Evolutionary conservation across 176 grass and related monocot species (phyloP).

Genomic region (Otatea glauca): DNA sequence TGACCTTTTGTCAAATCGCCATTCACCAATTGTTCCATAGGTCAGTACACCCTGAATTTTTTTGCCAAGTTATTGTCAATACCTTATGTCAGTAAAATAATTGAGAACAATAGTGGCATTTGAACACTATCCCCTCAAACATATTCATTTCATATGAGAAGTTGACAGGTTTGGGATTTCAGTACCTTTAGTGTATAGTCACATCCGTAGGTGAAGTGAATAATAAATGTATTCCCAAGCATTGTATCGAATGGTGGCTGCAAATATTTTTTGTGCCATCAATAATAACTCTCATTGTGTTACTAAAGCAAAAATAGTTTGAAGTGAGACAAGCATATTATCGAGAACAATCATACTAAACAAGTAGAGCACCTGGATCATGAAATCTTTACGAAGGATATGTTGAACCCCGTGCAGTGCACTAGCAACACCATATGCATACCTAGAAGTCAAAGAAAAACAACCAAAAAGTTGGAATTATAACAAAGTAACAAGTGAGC

Average conservation of each 20-base stretch:
- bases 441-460: slow-evolving; percentile 62
- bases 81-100: slow-evolving; percentile 15
- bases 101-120: not conserved
- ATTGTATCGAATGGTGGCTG: slow-evolving; percentile 63
- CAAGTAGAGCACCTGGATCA: slow-evolving; percentile 76
- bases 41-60: slow-evolving; percentile 72
- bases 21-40: slow-evolving; percentile 83
- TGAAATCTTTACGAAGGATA: slow-evolving; percentile 93
- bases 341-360: not conserved
- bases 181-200: slow-evolving; percentile 90
- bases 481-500: slow-evolving; percentile 28
- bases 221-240: slow-evolving; percentile 64
- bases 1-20: slow-evolving; percentile 88
- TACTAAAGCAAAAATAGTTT: slow-evolving; percentile 5
- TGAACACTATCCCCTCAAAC: not conserved
- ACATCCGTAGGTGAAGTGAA: slow-evolving; percentile 90
- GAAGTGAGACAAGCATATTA: not conserved
- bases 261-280: slow-evolving; percentile 6
- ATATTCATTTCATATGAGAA: slow-evolving; percentile 11
- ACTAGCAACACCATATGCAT: slow-evolving; percentile 95
- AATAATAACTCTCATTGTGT: slow-evolving; percentile 16
- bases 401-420: slow-evolving; percentile 97
- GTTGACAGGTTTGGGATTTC: not conserved
- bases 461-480: slow-evolving; percentile 23
- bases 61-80: slow-evolving; percentile 5